Evolutionary conservation across 345 rosid species (phyloP).

Genomic region (Microthlaspi erraticum): DNA sequence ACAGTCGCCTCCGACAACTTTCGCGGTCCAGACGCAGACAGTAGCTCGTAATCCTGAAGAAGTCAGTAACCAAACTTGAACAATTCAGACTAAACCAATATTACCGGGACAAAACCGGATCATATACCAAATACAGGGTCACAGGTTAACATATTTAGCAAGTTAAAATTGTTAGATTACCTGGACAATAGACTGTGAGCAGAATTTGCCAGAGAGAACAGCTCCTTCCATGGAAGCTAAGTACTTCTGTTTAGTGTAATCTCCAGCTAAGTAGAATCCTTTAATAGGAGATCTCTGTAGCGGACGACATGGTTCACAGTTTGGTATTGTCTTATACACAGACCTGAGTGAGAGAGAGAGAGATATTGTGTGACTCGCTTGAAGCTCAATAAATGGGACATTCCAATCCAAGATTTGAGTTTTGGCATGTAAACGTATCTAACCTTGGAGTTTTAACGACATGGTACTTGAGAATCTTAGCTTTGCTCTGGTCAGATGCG

Average conservation of each 20-base stretch:
- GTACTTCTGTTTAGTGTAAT: constrained; percentile 95
- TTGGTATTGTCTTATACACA: constrained; percentile 85
- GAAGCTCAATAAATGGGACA: constrained; percentile 8
- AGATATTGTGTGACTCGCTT: not conserved
- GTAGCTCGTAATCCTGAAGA: constrained; percentile 63
- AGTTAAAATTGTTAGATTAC: constrained; percentile 37
- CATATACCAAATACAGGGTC: not conserved
- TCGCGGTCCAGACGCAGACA: constrained; percentile 45
- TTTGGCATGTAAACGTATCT: constrained; percentile 25
- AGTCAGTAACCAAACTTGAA: not conserved
- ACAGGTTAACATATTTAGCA: constrained; percentile 6
- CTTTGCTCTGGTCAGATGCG: constrained; percentile 89
- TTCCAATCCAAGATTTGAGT: not conserved
- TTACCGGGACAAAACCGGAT: constrained; percentile 6
- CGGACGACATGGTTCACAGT: constrained; percentile 94
- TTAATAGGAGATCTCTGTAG: constrained; percentile 84
- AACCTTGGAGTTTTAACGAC: constrained; percentile 95
- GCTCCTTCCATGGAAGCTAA: constrained; percentile 99
- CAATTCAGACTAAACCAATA: not conserved
- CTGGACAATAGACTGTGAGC: constrained; percentile 86
- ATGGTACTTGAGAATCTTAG: constrained; percentile 85
- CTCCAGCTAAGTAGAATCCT: constrained; percentile 93
- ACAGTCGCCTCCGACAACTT: constrained; percentile 58
- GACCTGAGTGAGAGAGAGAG: constrained; percentile 54
- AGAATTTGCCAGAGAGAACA: constrained; percentile 89